Evolutionary conservation across 306 rosid genomes (phyloP), one percentile per base, ranked within the genome.

Genomic region (Trichosanthes truncata): DNA sequence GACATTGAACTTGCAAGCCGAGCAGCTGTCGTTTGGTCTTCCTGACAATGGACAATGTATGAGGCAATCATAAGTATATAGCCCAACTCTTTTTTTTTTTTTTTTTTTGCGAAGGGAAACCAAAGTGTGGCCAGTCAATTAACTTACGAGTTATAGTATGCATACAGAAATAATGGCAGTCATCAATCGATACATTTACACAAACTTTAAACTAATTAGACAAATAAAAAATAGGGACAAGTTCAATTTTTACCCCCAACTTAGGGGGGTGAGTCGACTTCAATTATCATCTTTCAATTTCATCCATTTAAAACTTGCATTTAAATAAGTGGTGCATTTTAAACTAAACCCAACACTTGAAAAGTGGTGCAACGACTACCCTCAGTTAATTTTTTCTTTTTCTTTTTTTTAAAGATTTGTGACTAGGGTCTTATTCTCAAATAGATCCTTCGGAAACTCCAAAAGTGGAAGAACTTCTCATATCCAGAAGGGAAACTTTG

Each of bases 21-120:
- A 88, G 90, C 85, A 38, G 98, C 98, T 89, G 86, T 88, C 75
- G 76, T 90, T 83, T 90, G 97, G 91, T 96, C 99, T 79, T 96
- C 99, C 99, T 96, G 83, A 80, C 84, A 73, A 81, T 69, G 66
- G 38, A 71, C 43, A 80, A 79, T 49, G 82, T 55, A 31, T 74
- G 18, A 51, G 78, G 0, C 13, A 74, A 51, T 74, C 46, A 49
- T 48, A 9, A 51, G 78, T 29, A 51, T 9, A 31, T 1, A 23
- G 31, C 9, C 9, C 1, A 40, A 67, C 33, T 11, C 7, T n/a
- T 23, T 52, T 18, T 52, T 17, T 56, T 21, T 56, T n/a, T 18
- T 36, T 9, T 36, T 20, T 38, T 40, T n/a, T 5, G 31, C 25
- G 23, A 38, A 20, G 17, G 17, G 26, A 36, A 38, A 20, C 23